Evolutionary conservation across 306 rosid genomes (phyloP).

Genomic region (Citrullus colocynthis): DNA sequence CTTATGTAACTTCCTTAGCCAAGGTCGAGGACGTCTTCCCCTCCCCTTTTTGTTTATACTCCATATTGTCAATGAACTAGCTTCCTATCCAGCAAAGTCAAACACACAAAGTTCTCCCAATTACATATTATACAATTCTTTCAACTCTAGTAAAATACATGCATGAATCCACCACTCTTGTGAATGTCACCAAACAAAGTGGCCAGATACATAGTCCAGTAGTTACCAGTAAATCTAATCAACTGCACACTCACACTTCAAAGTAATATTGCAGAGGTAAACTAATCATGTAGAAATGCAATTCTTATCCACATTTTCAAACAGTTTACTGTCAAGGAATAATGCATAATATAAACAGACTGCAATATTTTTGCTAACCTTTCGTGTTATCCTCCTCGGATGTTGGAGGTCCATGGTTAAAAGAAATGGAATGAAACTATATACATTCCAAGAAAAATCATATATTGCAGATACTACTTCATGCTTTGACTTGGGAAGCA

Average conservation of each 20-base stretch:
- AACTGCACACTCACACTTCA: conserved; percentile 1
- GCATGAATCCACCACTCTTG: not conserved
- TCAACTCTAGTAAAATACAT: not conserved
- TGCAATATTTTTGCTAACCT: not conserved
- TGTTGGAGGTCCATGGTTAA: not conserved
- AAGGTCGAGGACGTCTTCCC: not conserved
- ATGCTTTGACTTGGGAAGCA: conserved; percentile 47
- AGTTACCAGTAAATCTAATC: not conserved
- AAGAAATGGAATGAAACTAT: not conserved
- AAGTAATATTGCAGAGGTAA: not conserved
- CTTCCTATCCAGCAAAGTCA: not conserved
- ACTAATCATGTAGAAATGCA: not conserved
- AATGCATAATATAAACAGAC: not conserved
- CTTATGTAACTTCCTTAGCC: not conserved
- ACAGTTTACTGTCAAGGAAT: not conserved
- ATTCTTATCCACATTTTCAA: not conserved
- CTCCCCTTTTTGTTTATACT: not conserved
- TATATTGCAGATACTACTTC: conserved; percentile 1
- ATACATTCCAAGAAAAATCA: not conserved
- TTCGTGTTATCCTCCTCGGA: not conserved
- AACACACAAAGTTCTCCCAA: not conserved
- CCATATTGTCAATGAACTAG: not conserved
- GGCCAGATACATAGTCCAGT: not conserved
- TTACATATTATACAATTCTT: not conserved
- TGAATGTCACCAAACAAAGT: not conserved